Evolutionary conservation across 768 basidiomycete species (phyloP), one percentile per base, ranked within the genome.

Genomic region (Suillus variegatus): DNA sequence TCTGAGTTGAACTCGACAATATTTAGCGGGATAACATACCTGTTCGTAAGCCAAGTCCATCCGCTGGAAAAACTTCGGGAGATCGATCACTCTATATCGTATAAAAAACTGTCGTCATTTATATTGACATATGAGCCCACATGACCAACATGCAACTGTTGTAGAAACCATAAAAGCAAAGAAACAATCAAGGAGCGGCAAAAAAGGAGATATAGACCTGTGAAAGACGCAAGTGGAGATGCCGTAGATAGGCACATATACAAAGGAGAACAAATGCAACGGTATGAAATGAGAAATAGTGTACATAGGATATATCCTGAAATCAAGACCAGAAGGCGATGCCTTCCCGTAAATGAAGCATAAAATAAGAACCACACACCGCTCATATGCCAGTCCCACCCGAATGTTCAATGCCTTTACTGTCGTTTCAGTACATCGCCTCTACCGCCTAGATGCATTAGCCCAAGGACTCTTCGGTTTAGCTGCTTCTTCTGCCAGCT

Each of bases 401-500:
- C 14, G 35, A 13, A 6, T 28, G 20, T 20, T 25, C 58, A 40
- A 22, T 56, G 55, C 14, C 32, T 20, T 20, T 8, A 54, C 28
- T 32, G 10, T 18, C 61, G 13, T 36, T 13, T 60, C 8, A 40
- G 58, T 13, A n/a, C 54, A 13, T n/a, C 35, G 20, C 60, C 69
- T 32, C 49, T 67, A 76, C 22, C 75, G 73, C 35, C 47, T 69
- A 20, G 74, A 70, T 25, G 75, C 75, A 36, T 76, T 75, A 47
- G 75, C 75, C 75, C 75, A 76, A 18, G 61, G 74, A 36, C 75
- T 76, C 68, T 73, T 77, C 6, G 75, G 75, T 41, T 75, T 77
- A 22, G 75, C 68, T 35, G 75, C 72, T 0, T 76, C 76, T 20
- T 52, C 60, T 4, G 69, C 89, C 78, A 85, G 81, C 80, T 93